Base-by-base conservation (phyloP, 768 basidiomycete species). In the Panaeolus papilionaceus region DNA sequence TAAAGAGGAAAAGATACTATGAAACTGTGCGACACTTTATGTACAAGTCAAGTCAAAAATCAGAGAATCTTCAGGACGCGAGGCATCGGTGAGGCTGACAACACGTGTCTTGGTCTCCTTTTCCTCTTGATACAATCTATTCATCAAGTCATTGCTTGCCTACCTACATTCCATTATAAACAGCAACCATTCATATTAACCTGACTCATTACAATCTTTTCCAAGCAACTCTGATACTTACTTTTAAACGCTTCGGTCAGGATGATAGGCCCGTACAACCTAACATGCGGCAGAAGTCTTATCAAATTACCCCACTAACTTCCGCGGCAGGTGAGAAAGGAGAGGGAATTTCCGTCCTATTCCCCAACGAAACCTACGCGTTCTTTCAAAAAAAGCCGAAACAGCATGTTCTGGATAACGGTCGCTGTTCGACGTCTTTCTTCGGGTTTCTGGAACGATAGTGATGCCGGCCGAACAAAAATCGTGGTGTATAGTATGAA, bases 51-150 rank as follows among this genome's bases (percentile, higher is more conserved):
- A 58, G 26, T 58, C 54, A 58, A 58, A 58, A 28, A 33, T 28
- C 33, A 51, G 66, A 23, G 38, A 65, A 70, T 0, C 33, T 26
- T 58, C 28, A 58, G 54, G 54, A 70, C 40, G 62, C 63, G 39
- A 63, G 63, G 28, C 67, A 67, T 64, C 68, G 66, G 66, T 67
- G 70, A 71, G 70, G 67, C 67, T 71, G 70, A 71, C 70, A 68
- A 66, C 67, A 70, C 67, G 67, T 68, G 70, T 44, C 38, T 62
- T 68, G 9, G 14, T 58, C 54, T 58, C 54, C 54, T 58, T 58
- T 58, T 16, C 54, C 28, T 58, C 20, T 58, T 23, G 42, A 44
- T 44, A 44, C 42, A 44, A 40, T 11, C 14, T 14, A 10, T 14
- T 10, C 42, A 12, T 16, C 12, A 40, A 40, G 39, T 40, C 39